Evolutionary conservation across 495 filamentous ascomycete genomes (phyloP).

Genomic region (Aspergillus egyptiacus): DNA sequence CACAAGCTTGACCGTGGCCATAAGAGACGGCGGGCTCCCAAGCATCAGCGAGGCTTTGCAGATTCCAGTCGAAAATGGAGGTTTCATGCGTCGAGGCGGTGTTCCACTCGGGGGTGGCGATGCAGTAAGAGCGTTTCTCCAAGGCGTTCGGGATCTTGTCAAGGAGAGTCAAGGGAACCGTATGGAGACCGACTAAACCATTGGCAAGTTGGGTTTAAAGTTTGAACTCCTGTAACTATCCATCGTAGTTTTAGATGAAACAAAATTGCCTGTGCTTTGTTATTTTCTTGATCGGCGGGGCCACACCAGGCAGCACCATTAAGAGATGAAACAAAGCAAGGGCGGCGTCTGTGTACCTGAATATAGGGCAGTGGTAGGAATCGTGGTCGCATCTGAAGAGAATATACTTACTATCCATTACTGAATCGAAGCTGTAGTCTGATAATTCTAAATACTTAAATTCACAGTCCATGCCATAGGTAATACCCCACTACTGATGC

Average conservation of each 20-base stretch:
- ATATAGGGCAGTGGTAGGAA: slow-evolving; percentile 3
- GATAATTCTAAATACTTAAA: too few species aligned
- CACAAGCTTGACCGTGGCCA: slow-evolving; percentile 73
- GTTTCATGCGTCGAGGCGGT: slow-evolving; percentile 61
- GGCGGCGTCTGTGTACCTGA: slow-evolving; percentile 11
- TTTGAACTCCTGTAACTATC: slow-evolving; percentile 3
- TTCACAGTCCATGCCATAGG: too few species aligned
- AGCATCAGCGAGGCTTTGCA: slow-evolving; percentile 81
- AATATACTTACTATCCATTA: too few species aligned
- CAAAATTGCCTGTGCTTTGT: slow-evolving; percentile 10
- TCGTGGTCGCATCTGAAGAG: too few species aligned
- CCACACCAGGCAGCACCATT: slow-evolving; percentile 14
- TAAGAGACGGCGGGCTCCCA: slow-evolving; percentile 88
- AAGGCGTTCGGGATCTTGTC: slow-evolving; percentile 75
- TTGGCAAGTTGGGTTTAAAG: neutral
- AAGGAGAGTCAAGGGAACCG: slow-evolving; percentile 35
- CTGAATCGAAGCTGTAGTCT: neutral
- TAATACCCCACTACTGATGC: too few species aligned
- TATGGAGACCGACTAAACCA: slow-evolving; percentile 46
- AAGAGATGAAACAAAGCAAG: neutral
- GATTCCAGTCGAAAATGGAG: slow-evolving; percentile 74
- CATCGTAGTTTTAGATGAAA: slow-evolving; percentile 2
- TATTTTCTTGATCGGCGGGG: slow-evolving; percentile 15
- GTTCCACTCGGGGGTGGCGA: slow-evolving; percentile 84
- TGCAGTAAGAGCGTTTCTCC: slow-evolving; percentile 83